Percentiles rank a stretch among this genome's conserved stretches.
phyloP scores from a whole-genome alignment of 352 stramenopile genomes.

The Phytophthora capsici region DNA sequence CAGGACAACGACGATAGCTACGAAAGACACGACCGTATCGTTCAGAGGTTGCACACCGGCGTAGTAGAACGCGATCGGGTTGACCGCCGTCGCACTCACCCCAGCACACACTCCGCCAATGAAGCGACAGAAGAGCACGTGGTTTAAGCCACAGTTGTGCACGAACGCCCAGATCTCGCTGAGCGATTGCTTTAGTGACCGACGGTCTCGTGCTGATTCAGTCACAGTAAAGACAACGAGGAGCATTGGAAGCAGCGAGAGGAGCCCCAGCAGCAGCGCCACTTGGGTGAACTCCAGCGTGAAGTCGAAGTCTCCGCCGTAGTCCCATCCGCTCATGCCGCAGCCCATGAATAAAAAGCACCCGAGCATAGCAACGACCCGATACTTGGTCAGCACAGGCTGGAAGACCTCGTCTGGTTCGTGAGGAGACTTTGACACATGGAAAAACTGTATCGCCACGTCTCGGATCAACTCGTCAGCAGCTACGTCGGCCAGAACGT shows the following conservation, averaged over 20 bases:
- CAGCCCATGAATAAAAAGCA: slow-evolving; percentile 67
- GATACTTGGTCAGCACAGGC: slow-evolving; percentile 42
- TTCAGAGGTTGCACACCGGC: slow-evolving; percentile 60
- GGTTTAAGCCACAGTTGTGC: slow-evolving; percentile 43
- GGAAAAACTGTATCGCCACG: slow-evolving; percentile 26
- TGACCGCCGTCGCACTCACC: slow-evolving; percentile 47
- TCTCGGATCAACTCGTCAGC: slow-evolving; percentile 65
- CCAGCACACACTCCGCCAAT: slow-evolving; percentile 44
- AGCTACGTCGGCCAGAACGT: slow-evolving; percentile 81
- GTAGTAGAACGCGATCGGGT: slow-evolving; percentile 59
- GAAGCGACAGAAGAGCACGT: slow-evolving; percentile 54
- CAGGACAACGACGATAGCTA: slow-evolving; percentile 41
- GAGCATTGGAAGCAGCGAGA: slow-evolving; percentile 37
- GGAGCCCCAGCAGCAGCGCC: slow-evolving; percentile 48
- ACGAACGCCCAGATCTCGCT: slow-evolving; percentile 44
- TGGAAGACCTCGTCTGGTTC: slow-evolving; percentile 38
- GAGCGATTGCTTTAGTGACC: slow-evolving; percentile 33
- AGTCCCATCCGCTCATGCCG: slow-evolving; percentile 62
- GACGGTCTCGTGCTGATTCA: slow-evolving; percentile 14
- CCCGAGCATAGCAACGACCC: slow-evolving; percentile 43
- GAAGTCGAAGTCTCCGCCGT: slow-evolving; percentile 71
- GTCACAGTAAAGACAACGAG: slow-evolving; percentile 40
- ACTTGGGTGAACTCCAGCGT: slow-evolving; percentile 55
- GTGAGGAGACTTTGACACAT: slow-evolving; percentile 9
- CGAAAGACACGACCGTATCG: slow-evolving; percentile 60